These are phyloP conservation scores for Euphrasia arctica DNA, from an alignment of 305 asterid genomes.

Conservation along the genomic window DNA sequence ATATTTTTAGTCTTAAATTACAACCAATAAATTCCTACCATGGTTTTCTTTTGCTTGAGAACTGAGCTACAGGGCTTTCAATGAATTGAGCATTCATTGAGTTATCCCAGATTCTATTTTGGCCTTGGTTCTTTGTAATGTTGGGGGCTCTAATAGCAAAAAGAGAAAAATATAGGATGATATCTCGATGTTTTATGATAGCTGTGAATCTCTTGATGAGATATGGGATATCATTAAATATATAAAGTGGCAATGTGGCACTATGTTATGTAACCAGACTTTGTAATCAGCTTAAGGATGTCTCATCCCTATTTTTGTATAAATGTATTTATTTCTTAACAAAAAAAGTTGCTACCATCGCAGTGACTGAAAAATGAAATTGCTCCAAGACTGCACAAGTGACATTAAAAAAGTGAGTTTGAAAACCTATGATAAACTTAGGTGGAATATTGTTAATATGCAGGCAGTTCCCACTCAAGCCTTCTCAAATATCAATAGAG, in stretches of 20 bases:
- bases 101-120: too few species aligned
- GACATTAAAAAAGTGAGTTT: slow-evolving; percentile 8
- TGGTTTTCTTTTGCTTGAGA: background rate
- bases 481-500: background rate
- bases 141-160: too few species aligned
- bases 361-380: slow-evolving; percentile 19
- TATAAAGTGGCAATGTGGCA: too few species aligned
- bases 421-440: slow-evolving; percentile 11
- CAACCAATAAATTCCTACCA: slow-evolving; percentile 15
- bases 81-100: background rate
- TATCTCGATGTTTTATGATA: too few species aligned
- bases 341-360: slow-evolving; percentile 1
- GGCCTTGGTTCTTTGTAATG: too few species aligned
- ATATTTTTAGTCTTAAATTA: slow-evolving; percentile 12
- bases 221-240: too few species aligned
- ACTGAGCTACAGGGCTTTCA: too few species aligned
- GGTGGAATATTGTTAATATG: background rate
- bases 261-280: too few species aligned
- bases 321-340: too few species aligned
- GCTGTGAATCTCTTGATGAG: too few species aligned
- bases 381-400: slow-evolving; percentile 3
- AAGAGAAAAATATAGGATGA: too few species aligned
- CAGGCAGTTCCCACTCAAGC: background rate
- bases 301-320: too few species aligned
- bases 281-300: background rate